Base-by-base conservation (phyloP, 495 filamentous ascomycete genomes). In the Aspergillus coremiiformis region DNA sequence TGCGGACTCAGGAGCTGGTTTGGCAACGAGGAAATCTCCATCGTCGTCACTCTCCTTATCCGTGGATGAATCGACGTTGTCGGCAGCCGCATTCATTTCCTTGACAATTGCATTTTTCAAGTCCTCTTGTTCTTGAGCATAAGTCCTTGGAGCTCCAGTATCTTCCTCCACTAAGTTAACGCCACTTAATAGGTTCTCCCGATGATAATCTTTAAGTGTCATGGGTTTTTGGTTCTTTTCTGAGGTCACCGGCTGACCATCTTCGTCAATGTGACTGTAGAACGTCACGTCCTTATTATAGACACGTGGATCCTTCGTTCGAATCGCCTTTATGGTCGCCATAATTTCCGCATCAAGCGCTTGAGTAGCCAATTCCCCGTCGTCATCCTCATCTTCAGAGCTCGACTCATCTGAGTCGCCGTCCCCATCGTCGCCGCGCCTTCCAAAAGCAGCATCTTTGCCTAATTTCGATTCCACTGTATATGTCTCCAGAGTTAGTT, bases 381-480 rank as follows among this genome's bases (percentile, higher is more conserved):
- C 83, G 62, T 98, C 93, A 70, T 98, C 93, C 5, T 85, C 81
- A 47, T 93, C 89, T 52, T 83, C 81, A 4, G 77, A 76, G 7
- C 84, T 84, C 4, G 78, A 79, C n/a, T 78, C 79, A 4, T 79
- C 78, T 5, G 74, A 73, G 29, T 66, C 67, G 10, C 73, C 67
- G 23, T 74, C 71, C 19, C 79, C 77, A n/a, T 70, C 72, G 12
- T 77, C 66, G 33, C 62, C 47, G 45, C 64, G 61, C 50, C 62
- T 70, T 58, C 66, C 59, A 44, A 65, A 41, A n/a, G 55, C 55
- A 48, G 62, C 65, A 22, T 47, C 39, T 53, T 82, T 80, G 57
- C 84, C 84, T 67, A 88, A 89, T 67, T 94, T 96, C 44, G 91
- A 81, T 66, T 96, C 87, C 66, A 96, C 89, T 92, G 46, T 51